Evolutionary conservation across 352 stramenopile species (phyloP), one percentile per base, ranked within the genome.

Genomic region (Phytophthora aleatoria): DNA sequence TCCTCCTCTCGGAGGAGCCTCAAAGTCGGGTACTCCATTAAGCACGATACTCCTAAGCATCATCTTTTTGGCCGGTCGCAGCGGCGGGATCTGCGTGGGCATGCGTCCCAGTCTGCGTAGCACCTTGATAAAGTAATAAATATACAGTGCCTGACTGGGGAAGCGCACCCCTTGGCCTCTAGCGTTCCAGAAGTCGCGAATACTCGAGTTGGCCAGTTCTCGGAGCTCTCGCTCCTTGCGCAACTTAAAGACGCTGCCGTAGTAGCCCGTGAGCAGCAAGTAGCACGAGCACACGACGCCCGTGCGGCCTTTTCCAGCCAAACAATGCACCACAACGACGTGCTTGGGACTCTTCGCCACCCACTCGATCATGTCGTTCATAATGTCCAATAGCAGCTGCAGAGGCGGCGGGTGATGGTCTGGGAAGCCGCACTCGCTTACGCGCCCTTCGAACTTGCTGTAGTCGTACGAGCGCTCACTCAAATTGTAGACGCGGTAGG

Each of bases 81-180:
- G 62, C 41, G 58, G 62, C 30, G 85, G 84, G 36, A 93, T 91
- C 53, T 84, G 78, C 49, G 68, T 66, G 1, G 83, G 80, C 60
- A 78, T 81, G 24, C 58, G 62, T 0, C 75, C 69, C 31, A 91
- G 50, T 13, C 77, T 59, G 2, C 82, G 69, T 12, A 94, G 56
- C 16, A 92, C 76, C 44, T 90, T 88, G 41, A 89, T 76, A 57
- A 95, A 95, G 72, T 95, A 95, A 71, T 93, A 95, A 73, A 96
- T 92, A 73, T 93, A 93, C 61, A 91, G 71, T 50, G 83, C 81
- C 61, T 96, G 86, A 59, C 81, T 92, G 13, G 88, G 86, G 62
- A 91, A 94, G 15, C 82, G 79, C 55, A 96, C 88, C 28, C 88
- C 88, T 57, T 96, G 83, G 30, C 88, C 88, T 49, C 87, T 72